Evolutionary conservation across 2,329 filamentous ascomycete species (phyloP).

Genomic region (Ophiostoma sp.): DNA sequence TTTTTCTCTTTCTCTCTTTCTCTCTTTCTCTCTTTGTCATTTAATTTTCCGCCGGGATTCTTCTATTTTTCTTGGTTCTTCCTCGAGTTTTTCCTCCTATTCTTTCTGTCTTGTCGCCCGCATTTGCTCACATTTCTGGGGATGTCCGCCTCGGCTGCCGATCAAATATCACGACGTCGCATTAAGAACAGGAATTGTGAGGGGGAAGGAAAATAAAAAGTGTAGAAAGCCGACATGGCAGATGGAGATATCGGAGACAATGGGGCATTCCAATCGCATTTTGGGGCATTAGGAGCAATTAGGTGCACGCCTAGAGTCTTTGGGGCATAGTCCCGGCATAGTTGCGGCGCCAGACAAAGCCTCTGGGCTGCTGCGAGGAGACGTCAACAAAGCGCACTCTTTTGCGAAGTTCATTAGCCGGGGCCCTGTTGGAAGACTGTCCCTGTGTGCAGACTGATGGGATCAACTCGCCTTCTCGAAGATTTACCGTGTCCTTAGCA

Average conservation of each 20-base stretch:
- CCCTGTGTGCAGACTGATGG: no score
- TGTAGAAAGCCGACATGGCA: neutral
- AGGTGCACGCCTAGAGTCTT: neutral
- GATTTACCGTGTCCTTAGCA: neutral
- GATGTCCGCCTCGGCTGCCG: neutral
- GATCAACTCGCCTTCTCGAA: neutral
- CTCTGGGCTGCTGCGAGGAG: neutral
- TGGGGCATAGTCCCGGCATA: neutral
- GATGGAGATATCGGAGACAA: neutral
- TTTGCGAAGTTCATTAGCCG: neutral
- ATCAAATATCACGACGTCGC: neutral
- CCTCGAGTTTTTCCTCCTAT: neutral
- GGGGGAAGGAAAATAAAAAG: slow-evolving; percentile 9
- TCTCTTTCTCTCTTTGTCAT: neutral
- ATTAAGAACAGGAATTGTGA: neutral
- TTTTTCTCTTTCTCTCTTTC: neutral
- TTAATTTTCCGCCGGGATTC: neutral
- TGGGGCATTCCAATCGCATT: neutral
- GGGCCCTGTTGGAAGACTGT: neutral
- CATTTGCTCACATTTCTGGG: slow-evolving; percentile 34
- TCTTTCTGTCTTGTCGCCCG: neutral
- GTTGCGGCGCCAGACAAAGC: neutral
- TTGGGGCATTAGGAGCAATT: neutral
- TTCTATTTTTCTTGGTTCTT: neutral
- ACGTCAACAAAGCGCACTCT: neutral